Evolutionary conservation across 805 yeast genomes (phyloP).

Genomic region (Wickerhamiella lipophila): DNA sequence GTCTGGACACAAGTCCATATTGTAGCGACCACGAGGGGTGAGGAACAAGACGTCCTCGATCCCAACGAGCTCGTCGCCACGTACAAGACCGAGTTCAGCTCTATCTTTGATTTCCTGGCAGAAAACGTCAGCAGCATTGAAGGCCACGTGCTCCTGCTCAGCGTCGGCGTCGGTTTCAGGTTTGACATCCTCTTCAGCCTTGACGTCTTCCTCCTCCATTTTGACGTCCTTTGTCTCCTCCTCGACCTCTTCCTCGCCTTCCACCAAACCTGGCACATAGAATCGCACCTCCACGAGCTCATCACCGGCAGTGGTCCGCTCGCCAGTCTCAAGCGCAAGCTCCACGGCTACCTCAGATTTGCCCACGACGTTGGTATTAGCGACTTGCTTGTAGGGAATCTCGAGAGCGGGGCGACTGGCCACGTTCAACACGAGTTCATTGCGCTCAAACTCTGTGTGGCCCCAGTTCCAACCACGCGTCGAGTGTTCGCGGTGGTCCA

Average conservation of each 20-base stretch:
- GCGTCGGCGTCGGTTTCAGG: conserved; percentile 24
- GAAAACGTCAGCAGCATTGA: conserved; percentile 69
- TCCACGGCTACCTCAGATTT: conserved; percentile 91
- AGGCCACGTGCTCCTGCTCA: conserved; percentile 34
- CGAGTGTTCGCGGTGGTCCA: conserved; percentile 83
- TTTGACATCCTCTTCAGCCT: conserved; percentile 27
- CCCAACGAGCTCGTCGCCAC: conserved; percentile 90
- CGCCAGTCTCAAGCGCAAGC: conserved; percentile 47
- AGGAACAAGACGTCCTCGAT: conserved; percentile 82
- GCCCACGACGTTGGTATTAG: conserved; percentile 79
- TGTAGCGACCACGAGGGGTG: conserved; percentile 98
- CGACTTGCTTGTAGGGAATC: conserved; percentile 66
- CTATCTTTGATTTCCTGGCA: conserved; percentile 84
- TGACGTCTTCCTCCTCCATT: conserved; percentile 18
- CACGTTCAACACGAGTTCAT: conserved; percentile 74
- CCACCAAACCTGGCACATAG: conserved; percentile 77
- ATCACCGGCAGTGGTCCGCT: conserved; percentile 62
- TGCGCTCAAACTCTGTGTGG: conserved; percentile 76
- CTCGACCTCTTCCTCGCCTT: conserved; percentile 33
- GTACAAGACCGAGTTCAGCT: conserved; percentile 87
- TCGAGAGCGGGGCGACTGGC: conserved; percentile 87
- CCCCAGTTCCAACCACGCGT: conserved; percentile 99
- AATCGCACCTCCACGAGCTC: conserved; percentile 91
- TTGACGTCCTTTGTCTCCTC: conserved; percentile 25
- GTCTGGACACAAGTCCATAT: conserved; percentile 80